Evolutionary conservation across 257 asterid species (phyloP).

Genomic region (Nicotiana otophora): DNA sequence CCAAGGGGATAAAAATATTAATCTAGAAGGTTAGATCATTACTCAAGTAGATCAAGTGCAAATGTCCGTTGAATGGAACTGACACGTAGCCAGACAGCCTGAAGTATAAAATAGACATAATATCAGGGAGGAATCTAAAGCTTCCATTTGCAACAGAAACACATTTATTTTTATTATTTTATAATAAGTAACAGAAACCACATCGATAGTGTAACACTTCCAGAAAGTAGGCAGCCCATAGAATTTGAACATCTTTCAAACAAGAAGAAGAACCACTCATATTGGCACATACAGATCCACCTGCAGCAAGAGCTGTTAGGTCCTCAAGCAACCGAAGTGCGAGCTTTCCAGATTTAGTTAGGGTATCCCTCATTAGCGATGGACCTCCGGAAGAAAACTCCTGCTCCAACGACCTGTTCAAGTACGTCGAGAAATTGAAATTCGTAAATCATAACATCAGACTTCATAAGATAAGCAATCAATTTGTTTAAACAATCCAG

Average conservation of each 20-base stretch:
- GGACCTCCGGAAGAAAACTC: conserved; percentile 64
- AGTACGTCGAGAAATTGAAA: neutral
- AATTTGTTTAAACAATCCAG: neutral
- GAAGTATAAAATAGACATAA: conserved; percentile 31
- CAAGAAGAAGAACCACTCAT: conserved; percentile 3
- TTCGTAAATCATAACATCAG: neutral
- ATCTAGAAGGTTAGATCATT: conserved; percentile 33
- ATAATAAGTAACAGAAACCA: neutral
- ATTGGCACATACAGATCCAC: conserved; percentile 97
- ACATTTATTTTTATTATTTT: neutral
- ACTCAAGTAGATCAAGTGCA: conserved; percentile 96
- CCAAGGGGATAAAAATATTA: neutral
- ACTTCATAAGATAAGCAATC: neutral
- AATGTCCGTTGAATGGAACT: conserved; percentile 81
- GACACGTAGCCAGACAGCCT: conserved; percentile 85
- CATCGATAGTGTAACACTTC: neutral
- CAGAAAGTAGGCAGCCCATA: neutral
- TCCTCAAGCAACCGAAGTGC: conserved; percentile 96
- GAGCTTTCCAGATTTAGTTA: conserved; percentile 72
- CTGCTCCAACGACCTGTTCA: conserved; percentile 69
- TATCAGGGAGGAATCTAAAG: conserved; percentile 13
- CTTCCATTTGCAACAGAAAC: neutral
- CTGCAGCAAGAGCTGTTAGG: conserved; percentile 99
- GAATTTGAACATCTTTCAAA: conserved; percentile 5
- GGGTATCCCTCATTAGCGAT: conserved; percentile 51